Evolutionary conservation across 352 stramenopile genomes (phyloP), one percentile per base, ranked within the genome.

Genomic region (Globisporangium paroecandrum): DNA sequence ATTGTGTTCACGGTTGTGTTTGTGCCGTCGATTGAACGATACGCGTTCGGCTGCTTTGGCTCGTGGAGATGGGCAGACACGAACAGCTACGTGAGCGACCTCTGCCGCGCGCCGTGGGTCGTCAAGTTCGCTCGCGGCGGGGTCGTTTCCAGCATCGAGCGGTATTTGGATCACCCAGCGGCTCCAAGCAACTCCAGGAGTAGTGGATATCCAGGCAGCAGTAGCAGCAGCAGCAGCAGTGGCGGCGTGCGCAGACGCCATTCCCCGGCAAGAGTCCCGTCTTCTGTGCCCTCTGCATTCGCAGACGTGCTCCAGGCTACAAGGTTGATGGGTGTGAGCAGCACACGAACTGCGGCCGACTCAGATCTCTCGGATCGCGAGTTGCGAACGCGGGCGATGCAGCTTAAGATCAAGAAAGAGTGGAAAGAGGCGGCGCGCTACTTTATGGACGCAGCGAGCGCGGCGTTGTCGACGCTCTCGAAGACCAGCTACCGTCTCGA

Each of bases 51-150:
- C 13, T 69, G 79, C 60, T 83, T 90, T 47, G 85, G 85, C 24
- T 71, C 76, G 8, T 94, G 87, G 87, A 79, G 81, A 64, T 94
- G 87, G 87, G 85, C 77, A 18, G 87, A 93, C 69, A 71, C 78
- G 46, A 75, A 75, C 36, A 70, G 77, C 18, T 69, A 65, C 22
- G 58, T 93, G 38, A 75, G 75, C 5, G 68, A 68, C 41, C 59
- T 93, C 18, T 91, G 82, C 64, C 75, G 73, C 46, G 70, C 79
- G 1, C 69, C 78, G 13, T 90, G 79, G 79, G 64, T 93, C 24
- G 43, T 64, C 9, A 79, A 76, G 25, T 47, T 90, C 24, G 81
- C 85, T 1, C 77, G 77, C 60, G 83, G 82, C 27, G 85, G 85
- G 3, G 64, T 63, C 10, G 69, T 71, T 49, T 91, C 82, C 1